phyloP scores from a whole-genome alignment of 2,329 filamentous ascomycete species.

The Aureobasidium sp. region DNA sequence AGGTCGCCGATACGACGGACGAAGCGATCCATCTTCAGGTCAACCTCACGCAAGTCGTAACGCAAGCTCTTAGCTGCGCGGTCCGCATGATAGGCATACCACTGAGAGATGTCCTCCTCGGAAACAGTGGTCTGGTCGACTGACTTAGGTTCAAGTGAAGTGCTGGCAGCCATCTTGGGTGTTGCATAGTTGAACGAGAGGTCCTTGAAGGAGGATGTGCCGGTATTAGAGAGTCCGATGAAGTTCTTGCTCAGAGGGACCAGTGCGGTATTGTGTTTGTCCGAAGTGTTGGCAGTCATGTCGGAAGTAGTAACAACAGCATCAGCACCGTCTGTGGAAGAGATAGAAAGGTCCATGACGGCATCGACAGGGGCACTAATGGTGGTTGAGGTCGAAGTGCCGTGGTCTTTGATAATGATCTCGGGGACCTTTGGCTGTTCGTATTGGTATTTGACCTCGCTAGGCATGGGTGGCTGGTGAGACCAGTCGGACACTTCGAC shows the following conservation, averaged over 20 bases:
- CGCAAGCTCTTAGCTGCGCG: slow-evolving; percentile 12
- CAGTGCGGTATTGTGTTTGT: background rate
- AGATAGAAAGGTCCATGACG: background rate
- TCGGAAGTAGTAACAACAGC: background rate
- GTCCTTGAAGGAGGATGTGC: background rate
- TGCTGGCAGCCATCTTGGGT: background rate
- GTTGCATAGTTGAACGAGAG: background rate
- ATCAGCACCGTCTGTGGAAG: background rate
- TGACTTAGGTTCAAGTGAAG: background rate
- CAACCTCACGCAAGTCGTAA: slow-evolving; percentile 8
- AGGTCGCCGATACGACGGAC: slow-evolving; percentile 8
- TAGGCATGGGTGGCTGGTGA: background rate
- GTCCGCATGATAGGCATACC: slow-evolving; percentile 5
- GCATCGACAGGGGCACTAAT: background rate
- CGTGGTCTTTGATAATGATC: slow-evolving; percentile 8
- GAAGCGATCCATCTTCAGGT: slow-evolving; percentile 11
- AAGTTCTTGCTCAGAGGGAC: background rate
- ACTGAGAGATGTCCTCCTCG: background rate
- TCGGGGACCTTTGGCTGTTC: slow-evolving; percentile 1
- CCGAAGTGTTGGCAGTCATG: background rate
- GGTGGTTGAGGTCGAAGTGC: background rate
- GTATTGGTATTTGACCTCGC: background rate
- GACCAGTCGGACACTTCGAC: slow-evolving; percentile 7
- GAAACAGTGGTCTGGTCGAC: background rate
- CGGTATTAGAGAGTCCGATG: background rate